Conservation (phyloP, 371 early-diverging fungal species). For the Mycotypha africana region DNA sequence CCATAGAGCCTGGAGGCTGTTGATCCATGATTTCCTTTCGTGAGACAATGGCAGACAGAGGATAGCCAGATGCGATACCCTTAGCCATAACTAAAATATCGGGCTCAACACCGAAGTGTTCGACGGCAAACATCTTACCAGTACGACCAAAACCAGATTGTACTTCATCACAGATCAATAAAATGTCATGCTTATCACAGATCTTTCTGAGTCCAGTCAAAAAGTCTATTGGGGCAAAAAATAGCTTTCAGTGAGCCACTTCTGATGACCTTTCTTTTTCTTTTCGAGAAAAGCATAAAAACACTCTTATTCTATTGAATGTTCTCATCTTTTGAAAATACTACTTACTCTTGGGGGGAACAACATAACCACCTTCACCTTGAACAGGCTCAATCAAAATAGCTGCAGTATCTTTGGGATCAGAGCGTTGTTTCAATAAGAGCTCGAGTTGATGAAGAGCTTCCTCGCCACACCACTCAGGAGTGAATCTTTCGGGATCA, state of each 20-base stretch:
- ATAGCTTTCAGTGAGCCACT: no score
- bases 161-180: conserved; percentile 37
- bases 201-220: conserved; percentile 57
- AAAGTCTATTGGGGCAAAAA: conserved; percentile 30
- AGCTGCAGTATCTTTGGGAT: conserved; percentile 60
- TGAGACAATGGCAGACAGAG: conserved; percentile 43
- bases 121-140: conserved; percentile 44
- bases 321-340: not conserved
- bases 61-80: conserved; percentile 51
- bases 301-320: no score
- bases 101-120: conserved; percentile 36
- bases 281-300: no score
- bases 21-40: conserved; percentile 39
- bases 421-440: conserved; percentile 43
- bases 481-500: conserved; percentile 29
- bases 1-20: conserved; percentile 46
- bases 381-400: conserved; percentile 77
- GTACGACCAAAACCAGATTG: conserved; percentile 38
- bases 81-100: conserved; percentile 57
- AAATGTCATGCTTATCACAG: conserved; percentile 47
- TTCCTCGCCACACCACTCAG: conserved; percentile 44
- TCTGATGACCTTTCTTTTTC: no score
- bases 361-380: conserved; percentile 83
- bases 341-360: conserved; percentile 51
- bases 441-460: conserved; percentile 44